Evolutionary conservation across 2,329 filamentous ascomycete genomes (phyloP).

Genomic region (Alternaria viburni): DNA sequence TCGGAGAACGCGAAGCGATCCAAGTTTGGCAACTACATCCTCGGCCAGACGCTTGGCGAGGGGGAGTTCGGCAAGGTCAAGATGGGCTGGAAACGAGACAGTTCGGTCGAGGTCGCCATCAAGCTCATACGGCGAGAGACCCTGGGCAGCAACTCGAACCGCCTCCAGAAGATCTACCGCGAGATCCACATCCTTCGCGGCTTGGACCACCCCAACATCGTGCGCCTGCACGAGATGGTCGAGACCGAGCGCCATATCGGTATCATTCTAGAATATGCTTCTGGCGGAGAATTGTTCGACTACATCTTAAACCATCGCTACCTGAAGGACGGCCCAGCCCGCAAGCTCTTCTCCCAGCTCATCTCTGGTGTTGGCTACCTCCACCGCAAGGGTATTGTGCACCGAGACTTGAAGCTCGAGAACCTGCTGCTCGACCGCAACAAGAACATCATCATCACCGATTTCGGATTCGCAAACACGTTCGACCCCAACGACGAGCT

Average conservation of each 20-base stretch:
- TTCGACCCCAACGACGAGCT: constrained; percentile 91
- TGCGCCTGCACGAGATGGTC: constrained; percentile 96
- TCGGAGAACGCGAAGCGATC: constrained; percentile 70
- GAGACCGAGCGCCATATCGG: constrained; percentile 97
- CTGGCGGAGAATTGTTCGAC: constrained; percentile 95
- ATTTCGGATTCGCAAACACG: constrained; percentile 98
- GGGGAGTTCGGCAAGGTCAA: constrained; percentile 99
- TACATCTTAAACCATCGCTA: constrained; percentile 98
- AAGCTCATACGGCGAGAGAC: constrained; percentile 95
- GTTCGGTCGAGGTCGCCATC: constrained; percentile 91
- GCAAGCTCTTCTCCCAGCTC: constrained; percentile 90
- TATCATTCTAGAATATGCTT: constrained; percentile 97
- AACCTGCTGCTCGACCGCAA: constrained; percentile 95
- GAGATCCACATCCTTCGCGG: constrained; percentile 90
- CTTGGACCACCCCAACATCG: constrained; percentile 94
- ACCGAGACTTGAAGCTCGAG: constrained; percentile 94
- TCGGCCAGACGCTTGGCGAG: constrained; percentile 95
- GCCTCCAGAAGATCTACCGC: constrained; percentile 94
- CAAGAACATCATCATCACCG: constrained; percentile 98
- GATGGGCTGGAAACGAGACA: constrained; percentile 96
- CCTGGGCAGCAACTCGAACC: constrained; percentile 84
- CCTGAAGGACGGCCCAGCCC: constrained; percentile 89
- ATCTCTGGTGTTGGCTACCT: constrained; percentile 96
- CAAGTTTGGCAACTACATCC: constrained; percentile 93
- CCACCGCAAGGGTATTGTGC: constrained; percentile 98